Evolutionary conservation across 306 rosid species (phyloP), one percentile per base, ranked within the genome.

Genomic region (Cajanus cajan): DNA sequence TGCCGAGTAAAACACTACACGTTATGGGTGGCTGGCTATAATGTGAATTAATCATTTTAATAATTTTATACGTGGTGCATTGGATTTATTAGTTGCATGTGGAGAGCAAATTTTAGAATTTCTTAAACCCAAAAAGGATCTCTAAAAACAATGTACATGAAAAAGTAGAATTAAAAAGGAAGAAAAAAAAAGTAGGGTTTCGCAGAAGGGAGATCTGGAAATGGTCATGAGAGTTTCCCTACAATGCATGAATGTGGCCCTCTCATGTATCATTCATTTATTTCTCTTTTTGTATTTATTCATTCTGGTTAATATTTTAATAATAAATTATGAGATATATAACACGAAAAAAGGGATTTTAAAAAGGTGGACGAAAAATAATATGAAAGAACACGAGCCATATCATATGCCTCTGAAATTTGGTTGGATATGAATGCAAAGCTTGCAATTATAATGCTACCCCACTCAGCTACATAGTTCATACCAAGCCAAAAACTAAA

Each of bases 221-320:
- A 73, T 28, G 61, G 80, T 41, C 51, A 57, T 44, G 21, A 37
- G 25, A 39, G 48, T 28, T 66, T 19, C 44, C 80, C 76, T 59
- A 50, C 62, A 41, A 68, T n/a, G 74, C 25, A 62, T 22, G 4
- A 63, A 0, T 2, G 54, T 37, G 83, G 43, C 25, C 83, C 73
- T 37, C 44, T 51, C 54, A 62, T 66, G 63, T 58, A 5, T 14
- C 52, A 31, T 79, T 52, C 33, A 22, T 51, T 79, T 14, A 59
- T 74, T 61, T 50, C 71, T 61, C 74, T 63, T 74, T 75, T 75
- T 84, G 84, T 62, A 33, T 25, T 8, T 5, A 59, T 44, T n/a
- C 64, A 69, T 37, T 51, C 31, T 5, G 1, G 15, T 19, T 57
- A 25, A 59, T 66, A 69, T 39, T 57, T 76, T 45, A 71, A 22